Base-by-base conservation (phyloP, 2,329 filamentous ascomycete genomes). In the Emydomyces testavorans region DNA sequence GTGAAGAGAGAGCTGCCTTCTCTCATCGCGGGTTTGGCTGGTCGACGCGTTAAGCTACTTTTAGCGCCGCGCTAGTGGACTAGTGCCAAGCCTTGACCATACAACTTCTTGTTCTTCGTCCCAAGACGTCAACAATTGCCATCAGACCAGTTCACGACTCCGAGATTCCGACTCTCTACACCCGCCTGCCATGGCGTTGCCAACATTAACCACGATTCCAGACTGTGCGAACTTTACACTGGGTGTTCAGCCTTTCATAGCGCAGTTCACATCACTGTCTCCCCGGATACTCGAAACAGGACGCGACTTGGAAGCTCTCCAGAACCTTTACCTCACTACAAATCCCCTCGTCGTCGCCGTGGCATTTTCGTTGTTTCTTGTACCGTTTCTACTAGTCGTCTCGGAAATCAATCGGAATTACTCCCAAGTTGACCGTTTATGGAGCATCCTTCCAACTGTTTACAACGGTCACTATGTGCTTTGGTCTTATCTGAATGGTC, bases 341-440 rank as follows among this genome's bases (percentile, higher is more conserved):
- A 96, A 98, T 62, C 92, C 92, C 0, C 71, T 94, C 35, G 74
- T 94, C 23, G 80, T 78, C 0, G 84, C 79, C 2, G 74, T 93
- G 54, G 82, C 79, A 0, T 76, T 85, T 46, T 83, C 85, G 2
- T 57, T 94, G 15, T 73, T 79, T 34, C 65, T 94, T n/a, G 79
- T 79, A 1, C 75, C 75, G 4, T 59, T 92, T 23, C 84, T 93
- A 58, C 70, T 94, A 20, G 60, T 90, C 26, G 71, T 80, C 4
- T 85, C 88, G 1, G 90, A 96, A 65, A 67, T 87, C 69, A 96
- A 93, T 68, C 78, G 77, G 60, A 98, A 98, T 66, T 95, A 89
- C 65, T 95, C 89, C n/a, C 92, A 98, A 67, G 82, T 98, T 35
- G 92, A 98, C 65, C 80, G 92, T 41, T 70, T 83, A 57, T 98